Evolutionary conservation across 106 monocot genomes (phyloP).

Genomic region (Dendrobium chrysotoxum): DNA sequence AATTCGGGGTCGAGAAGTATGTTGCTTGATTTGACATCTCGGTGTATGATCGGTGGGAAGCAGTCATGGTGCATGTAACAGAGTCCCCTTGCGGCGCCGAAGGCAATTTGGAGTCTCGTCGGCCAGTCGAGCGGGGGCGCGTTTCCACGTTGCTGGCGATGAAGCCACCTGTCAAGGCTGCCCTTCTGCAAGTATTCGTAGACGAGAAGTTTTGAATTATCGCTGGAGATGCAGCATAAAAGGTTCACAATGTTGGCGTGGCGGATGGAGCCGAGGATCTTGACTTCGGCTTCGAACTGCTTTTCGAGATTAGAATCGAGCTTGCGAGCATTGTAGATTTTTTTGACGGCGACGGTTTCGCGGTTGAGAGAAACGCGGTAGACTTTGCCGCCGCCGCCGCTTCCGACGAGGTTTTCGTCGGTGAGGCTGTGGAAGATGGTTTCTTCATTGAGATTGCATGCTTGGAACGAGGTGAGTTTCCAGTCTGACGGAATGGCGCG

Average conservation of each 20-base stretch:
- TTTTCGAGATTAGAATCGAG: constrained; percentile 19
- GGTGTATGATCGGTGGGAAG: constrained; percentile 34
- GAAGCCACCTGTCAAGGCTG: constrained; percentile 63
- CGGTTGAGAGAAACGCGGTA: constrained; percentile 18
- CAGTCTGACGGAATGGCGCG: constrained; percentile 10
- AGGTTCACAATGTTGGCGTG: constrained; percentile 82
- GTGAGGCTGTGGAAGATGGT: constrained; percentile 29
- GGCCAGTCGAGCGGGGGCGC: constrained; percentile 32
- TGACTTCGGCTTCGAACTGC: constrained; percentile 39
- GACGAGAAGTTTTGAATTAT: constrained; percentile 56
- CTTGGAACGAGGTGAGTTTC: constrained; percentile 48
- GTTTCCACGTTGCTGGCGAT: not conserved
- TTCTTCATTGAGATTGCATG: constrained; percentile 28
- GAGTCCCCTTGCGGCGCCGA: constrained; percentile 36
- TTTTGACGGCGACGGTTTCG: constrained; percentile 36
- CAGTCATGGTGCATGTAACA: constrained; percentile 59
- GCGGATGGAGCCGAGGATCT: constrained; percentile 38
- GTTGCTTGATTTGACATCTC: constrained; percentile 61
- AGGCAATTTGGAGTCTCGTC: constrained; percentile 34
- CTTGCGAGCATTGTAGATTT: constrained; percentile 23
- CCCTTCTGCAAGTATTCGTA: constrained; percentile 85
- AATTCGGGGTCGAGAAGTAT: constrained; percentile 46
- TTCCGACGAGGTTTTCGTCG: constrained; percentile 34
- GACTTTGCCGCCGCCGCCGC: constrained; percentile 41
- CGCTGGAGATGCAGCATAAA: constrained; percentile 54